Percentiles rank a stretch among this genome's conserved stretches.
phyloP scores from a whole-genome alignment of 495 filamentous ascomycete genomes.

The Mytilinidion resinicola region DNA sequence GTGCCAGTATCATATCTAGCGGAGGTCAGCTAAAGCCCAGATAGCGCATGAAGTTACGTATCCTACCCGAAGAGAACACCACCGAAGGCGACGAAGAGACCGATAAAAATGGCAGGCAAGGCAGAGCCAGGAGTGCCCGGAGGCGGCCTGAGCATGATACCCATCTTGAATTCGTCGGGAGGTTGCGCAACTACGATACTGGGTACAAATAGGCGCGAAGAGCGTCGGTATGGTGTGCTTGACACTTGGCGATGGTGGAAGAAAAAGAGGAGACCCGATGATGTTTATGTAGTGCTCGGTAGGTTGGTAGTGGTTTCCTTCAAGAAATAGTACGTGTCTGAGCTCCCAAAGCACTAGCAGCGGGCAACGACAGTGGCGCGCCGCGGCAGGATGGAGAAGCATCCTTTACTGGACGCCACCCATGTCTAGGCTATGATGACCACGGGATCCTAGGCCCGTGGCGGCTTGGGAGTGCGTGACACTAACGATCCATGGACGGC shows the following conservation, averaged over 20 bases:
- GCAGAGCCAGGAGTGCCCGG: conserved; percentile 44
- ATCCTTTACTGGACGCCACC: too few species aligned
- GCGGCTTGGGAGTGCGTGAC: too few species aligned
- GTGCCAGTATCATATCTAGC: conserved; percentile 77
- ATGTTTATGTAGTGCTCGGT: neutral
- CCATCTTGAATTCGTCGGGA: conserved; percentile 15
- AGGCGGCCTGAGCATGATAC: conserved; percentile 44
- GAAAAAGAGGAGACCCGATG: neutral
- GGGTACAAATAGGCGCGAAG: neutral
- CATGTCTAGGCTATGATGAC: too few species aligned
- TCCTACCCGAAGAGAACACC: conserved; percentile 78
- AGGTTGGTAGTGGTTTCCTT: neutral
- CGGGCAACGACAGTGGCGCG: too few species aligned
- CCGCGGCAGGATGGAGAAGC: too few species aligned
- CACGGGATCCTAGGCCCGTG: too few species aligned
- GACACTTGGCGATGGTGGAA: neutral
- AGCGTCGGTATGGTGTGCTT: neutral
- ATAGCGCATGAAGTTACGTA: neutral
- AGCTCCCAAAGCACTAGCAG: too few species aligned
- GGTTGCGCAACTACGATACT: too few species aligned
- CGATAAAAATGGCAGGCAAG: conserved; percentile 74
- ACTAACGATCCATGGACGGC: too few species aligned
- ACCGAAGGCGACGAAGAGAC: conserved; percentile 79
- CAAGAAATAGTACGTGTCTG: neutral
- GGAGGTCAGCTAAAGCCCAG: neutral